phyloP scores from a whole-genome alignment of 2,329 filamentous ascomycete species.

The Hypoxylon sp. region DNA sequence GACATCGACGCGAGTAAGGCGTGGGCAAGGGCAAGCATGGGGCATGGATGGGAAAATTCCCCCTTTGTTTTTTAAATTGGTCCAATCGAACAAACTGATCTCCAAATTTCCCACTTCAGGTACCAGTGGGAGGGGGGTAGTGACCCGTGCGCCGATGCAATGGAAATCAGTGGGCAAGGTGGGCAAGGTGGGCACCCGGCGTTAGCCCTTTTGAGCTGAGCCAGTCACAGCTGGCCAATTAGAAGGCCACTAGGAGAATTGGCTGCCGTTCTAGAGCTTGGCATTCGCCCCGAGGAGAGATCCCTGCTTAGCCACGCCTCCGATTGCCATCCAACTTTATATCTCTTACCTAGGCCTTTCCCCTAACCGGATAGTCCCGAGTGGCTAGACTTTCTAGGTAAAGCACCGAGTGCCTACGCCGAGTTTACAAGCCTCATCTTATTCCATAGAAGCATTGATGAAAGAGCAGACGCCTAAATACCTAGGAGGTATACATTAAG shows the following conservation, averaged over 20 bases:
- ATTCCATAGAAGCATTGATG: background rate
- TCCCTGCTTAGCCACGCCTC: slow-evolving; percentile 40
- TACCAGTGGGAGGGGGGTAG: slow-evolving; percentile 8
- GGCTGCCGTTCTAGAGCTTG: slow-evolving; percentile 27
- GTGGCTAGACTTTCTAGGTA: slow-evolving; percentile 15
- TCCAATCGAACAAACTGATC: slow-evolving; percentile 17
- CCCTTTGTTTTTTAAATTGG: slow-evolving; percentile 34
- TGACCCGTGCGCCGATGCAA: slow-evolving; percentile 34
- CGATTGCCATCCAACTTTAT: slow-evolving; percentile 29
- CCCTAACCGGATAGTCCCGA: slow-evolving; percentile 20
- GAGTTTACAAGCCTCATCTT: slow-evolving; percentile 5
- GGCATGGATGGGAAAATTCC: slow-evolving; percentile 33
- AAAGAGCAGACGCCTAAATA: background rate
- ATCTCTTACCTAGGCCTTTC: slow-evolving; percentile 9
- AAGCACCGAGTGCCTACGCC: slow-evolving; percentile 5
- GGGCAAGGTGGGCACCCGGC: background rate
- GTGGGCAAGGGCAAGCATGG: slow-evolving; percentile 16
- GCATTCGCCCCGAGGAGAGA: slow-evolving; percentile 19
- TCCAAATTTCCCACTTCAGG: slow-evolving; percentile 25
- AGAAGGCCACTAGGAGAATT: slow-evolving; percentile 29
- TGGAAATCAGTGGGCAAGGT: slow-evolving; percentile 30
- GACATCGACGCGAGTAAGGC: slow-evolving; percentile 38
- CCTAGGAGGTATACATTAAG: background rate
- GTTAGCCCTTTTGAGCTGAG: slow-evolving; percentile 39
- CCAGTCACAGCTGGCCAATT: slow-evolving; percentile 42